phyloP scores from a whole-genome alignment of 768 basidiomycete genomes.

The Fomitopsis serialis region DNA sequence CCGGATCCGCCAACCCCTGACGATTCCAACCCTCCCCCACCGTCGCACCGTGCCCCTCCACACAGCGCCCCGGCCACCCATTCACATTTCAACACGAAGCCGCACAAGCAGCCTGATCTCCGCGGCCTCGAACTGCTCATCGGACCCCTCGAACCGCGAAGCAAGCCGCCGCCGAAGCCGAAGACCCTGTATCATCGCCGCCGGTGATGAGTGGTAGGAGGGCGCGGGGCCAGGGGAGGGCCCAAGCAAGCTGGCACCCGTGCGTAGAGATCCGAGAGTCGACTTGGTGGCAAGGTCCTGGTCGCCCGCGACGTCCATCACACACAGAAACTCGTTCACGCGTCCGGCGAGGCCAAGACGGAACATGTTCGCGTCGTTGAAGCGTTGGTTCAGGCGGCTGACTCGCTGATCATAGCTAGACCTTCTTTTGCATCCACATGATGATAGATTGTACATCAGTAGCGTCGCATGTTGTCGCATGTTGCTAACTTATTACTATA shows the following conservation, averaged over 20 bases:
- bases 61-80: not conserved
- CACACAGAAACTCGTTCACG: not conserved
- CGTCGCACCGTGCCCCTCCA: not conserved
- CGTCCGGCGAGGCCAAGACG: not conserved
- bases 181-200: not conserved
- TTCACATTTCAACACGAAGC: not conserved
- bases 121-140: not conserved
- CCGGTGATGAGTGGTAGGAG: not conserved
- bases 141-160: not conserved
- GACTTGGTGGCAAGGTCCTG: not conserved
- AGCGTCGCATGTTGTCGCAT: not conserved
- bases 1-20: not conserved
- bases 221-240: not conserved
- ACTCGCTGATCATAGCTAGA: not conserved
- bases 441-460: not conserved
- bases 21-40: not conserved
- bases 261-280: not conserved
- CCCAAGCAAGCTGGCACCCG: not conserved
- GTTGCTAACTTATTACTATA: not conserved
- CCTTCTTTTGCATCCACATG: not conserved
- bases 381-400: slow-evolving; percentile 3
- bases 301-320: not conserved
- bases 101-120: not conserved
- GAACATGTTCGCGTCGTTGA: not conserved
- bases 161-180: not conserved